These are phyloP conservation scores for Sungouiozyma ichnusensis DNA, from an alignment of 805 yeast species.

Conservation along the genomic window DNA sequence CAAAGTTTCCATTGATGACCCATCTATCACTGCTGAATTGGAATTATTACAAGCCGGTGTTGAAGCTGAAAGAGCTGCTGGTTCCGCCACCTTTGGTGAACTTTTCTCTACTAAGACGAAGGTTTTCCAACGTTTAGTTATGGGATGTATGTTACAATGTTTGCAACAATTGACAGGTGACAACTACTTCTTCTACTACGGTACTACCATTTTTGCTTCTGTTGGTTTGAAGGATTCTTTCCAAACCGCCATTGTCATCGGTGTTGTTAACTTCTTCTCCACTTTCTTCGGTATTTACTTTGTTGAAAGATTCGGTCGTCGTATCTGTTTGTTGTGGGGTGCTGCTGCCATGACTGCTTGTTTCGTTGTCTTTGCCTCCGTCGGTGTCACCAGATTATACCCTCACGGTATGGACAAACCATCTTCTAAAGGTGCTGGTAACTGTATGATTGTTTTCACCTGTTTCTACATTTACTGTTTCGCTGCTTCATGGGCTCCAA, in stretches of 20 bases:
- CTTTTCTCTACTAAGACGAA: slow-evolving; percentile 58
- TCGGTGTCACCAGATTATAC: slow-evolving; percentile 43
- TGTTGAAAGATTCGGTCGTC: slow-evolving; percentile 47
- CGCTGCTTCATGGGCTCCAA: slow-evolving; percentile 72
- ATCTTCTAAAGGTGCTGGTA: slow-evolving; percentile 43
- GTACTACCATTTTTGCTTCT: slow-evolving; percentile 50
- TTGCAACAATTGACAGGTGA: slow-evolving; percentile 62
- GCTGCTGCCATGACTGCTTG: slow-evolving; percentile 39
- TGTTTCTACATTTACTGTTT: slow-evolving; percentile 65
- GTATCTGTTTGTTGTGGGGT: slow-evolving; percentile 38
- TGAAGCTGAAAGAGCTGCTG: slow-evolving; percentile 49
- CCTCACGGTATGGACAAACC: slow-evolving; percentile 27
- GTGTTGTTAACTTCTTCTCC: slow-evolving; percentile 50
- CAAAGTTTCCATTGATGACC: slow-evolving; percentile 41
- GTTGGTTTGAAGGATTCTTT: slow-evolving; percentile 51
- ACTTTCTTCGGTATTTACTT: slow-evolving; percentile 43
- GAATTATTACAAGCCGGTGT: slow-evolving; percentile 50
- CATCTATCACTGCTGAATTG: slow-evolving; percentile 45
- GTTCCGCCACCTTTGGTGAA: slow-evolving; percentile 56
- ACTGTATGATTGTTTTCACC: slow-evolving; percentile 60
- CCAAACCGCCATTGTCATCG: slow-evolving; percentile 48
- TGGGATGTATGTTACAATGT: slow-evolving; percentile 49
- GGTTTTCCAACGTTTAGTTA: slow-evolving; percentile 35
- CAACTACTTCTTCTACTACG: slow-evolving; percentile 59
- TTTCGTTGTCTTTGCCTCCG: slow-evolving; percentile 41